These are phyloP conservation scores for Grigorovia yakushimaensis DNA, from an alignment of 805 yeast species.

Conservation along the genomic window DNA sequence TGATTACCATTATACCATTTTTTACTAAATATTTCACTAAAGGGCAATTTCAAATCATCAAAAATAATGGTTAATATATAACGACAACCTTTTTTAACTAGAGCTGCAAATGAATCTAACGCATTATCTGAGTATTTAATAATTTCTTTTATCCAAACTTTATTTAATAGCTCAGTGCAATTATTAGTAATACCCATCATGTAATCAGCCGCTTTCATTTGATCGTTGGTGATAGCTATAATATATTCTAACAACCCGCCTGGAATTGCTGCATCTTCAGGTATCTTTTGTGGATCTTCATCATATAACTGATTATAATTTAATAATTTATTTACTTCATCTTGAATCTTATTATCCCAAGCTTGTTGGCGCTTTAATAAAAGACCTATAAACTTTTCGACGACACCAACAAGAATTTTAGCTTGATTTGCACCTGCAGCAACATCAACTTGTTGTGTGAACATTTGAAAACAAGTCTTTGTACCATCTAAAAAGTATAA, in stretches of 20 bases:
- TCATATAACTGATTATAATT: conserved; percentile 27
- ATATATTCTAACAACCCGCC: conserved; percentile 75
- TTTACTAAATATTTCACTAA: conserved; percentile 52
- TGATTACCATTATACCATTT: conserved; percentile 56
- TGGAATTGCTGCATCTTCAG: conserved; percentile 39
- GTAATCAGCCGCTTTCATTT: conserved; percentile 58
- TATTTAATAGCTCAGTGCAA: conserved; percentile 46
- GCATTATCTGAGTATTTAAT: conserved; percentile 48
- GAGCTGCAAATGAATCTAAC: conserved; percentile 71
- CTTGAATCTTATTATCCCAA: conserved; percentile 48
- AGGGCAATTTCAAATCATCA: conserved; percentile 59
- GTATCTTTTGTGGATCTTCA: conserved; percentile 27
- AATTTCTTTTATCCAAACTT: conserved; percentile 51
- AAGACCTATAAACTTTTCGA: conserved; percentile 56
- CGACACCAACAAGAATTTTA: conserved; percentile 66
- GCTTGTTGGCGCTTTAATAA: conserved; percentile 50
- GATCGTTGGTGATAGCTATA: conserved; percentile 79
- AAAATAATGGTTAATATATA: conserved; percentile 52
- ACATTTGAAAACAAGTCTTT: conserved; percentile 68
- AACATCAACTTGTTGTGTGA: conserved; percentile 81
- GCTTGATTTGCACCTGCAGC: conserved; percentile 82
- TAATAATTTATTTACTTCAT: conserved; percentile 38
- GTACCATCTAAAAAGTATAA: conserved; percentile 65
- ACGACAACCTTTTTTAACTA: conserved; percentile 54
- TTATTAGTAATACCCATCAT: conserved; percentile 61